These are phyloP conservation scores for Beauveria bassiana DNA, from an alignment of 2,329 filamentous ascomycete genomes.

Conservation along the genomic window DNA sequence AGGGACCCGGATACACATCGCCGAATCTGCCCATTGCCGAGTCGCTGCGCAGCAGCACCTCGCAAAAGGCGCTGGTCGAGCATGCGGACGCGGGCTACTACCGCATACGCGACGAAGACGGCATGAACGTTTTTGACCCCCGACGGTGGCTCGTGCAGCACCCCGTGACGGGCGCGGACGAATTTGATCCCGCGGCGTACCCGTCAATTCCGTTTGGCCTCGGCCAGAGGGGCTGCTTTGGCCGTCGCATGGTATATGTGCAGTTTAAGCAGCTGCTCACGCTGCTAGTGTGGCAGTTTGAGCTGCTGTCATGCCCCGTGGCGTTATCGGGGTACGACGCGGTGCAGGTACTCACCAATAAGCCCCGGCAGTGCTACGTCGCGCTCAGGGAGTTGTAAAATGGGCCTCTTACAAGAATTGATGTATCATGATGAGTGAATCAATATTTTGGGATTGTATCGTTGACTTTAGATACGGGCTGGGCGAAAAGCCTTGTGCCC, in stretches of 20 bases:
- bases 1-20: slow-evolving; percentile 17
- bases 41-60: background rate
- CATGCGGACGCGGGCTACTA: slow-evolving; percentile 5
- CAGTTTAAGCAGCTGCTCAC: slow-evolving; percentile 7
- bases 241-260: slow-evolving; percentile 2
- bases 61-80: background rate
- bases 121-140: slow-evolving; percentile 11
- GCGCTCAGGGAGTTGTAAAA: background rate
- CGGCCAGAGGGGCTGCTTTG: slow-evolving; percentile 7
- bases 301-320: background rate
- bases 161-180: background rate
- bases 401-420: too few relatives aligned
- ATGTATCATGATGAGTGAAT: too few relatives aligned
- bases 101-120: background rate
- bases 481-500: too few relatives aligned
- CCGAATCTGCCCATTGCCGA: slow-evolving; percentile 2
- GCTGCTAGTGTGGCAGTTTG: slow-evolving; percentile 10
- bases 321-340: slow-evolving; percentile 3
- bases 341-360: slow-evolving; percentile 3
- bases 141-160: slow-evolving; percentile 11
- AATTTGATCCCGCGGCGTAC: slow-evolving; percentile 2
- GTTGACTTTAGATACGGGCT: too few relatives aligned
- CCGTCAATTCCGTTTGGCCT: slow-evolving; percentile 2
- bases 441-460: too few relatives aligned
- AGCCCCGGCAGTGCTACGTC: slow-evolving; percentile 6